A percentile compares a stretch with the other conserved stretches of the same genome.
Conservation (phyloP, 148 eudicot genomes). For the Rhododendron simsii region DNA sequence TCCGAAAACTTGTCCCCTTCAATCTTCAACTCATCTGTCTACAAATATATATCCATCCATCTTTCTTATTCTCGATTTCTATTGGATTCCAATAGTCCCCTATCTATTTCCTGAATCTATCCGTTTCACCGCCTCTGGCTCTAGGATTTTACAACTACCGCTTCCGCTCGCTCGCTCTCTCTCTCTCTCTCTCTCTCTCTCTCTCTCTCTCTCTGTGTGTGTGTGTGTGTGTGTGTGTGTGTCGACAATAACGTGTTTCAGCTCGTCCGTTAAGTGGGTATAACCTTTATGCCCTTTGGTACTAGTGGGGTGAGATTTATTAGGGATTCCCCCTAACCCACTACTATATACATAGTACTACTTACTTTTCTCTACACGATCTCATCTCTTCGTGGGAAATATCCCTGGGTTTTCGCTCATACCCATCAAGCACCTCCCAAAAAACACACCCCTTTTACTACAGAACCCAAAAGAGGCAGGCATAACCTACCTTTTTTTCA, state of each 20-base stretch:
- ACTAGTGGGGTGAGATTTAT: not conserved
- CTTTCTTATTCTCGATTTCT: not conserved
- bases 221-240: no score
- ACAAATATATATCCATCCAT: not conserved
- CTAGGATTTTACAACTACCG: not conserved
- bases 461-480: not conserved
- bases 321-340: not conserved
- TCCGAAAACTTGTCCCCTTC: not conserved
- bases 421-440: constrained; percentile 2
- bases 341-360: not conserved
- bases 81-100: not conserved
- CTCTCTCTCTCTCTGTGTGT: not conserved
- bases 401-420: not conserved
- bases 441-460: not conserved
- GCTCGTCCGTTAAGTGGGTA: not conserved
- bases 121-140: not conserved
- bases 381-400: constrained; percentile 15
- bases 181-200: not conserved
- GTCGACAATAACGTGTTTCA: not conserved
- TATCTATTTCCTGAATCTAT: not conserved
- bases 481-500: not conserved
- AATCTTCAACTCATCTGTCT: not conserved
- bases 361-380: constrained; percentile 1
- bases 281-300: not conserved
- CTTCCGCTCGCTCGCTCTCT: not conserved